phyloP scores from a whole-genome alignment of 208 protist species.

The Entamoeba histolytica region DNA sequence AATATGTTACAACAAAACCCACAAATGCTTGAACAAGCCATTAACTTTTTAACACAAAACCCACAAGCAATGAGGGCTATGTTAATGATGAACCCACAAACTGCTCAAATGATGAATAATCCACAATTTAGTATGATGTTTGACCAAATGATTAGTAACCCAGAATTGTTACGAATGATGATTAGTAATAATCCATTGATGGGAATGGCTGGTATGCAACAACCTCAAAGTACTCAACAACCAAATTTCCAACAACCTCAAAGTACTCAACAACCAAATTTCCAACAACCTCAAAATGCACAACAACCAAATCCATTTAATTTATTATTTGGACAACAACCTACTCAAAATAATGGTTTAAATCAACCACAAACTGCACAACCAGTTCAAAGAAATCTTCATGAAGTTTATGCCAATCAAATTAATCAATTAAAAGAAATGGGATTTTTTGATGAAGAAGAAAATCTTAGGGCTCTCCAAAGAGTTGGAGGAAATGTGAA shows the following conservation, averaged over 20 bases:
- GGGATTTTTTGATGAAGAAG: neutral
- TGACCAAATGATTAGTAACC: neutral
- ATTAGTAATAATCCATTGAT: neutral
- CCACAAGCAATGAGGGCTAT: neutral
- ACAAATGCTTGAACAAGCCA: neutral
- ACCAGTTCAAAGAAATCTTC: neutral
- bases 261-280: neutral
- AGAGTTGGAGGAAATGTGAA: neutral
- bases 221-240: neutral
- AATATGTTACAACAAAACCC: neutral
- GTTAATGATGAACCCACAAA: neutral
- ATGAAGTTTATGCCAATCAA: neutral
- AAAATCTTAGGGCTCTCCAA: neutral
- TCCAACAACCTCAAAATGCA: neutral
- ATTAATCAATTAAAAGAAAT: neutral
- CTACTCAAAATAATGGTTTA: neutral
- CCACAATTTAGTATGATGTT: neutral
- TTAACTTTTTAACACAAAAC: neutral
- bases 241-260: neutral
- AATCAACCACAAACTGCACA: neutral
- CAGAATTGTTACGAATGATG: neutral
- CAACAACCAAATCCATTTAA: neutral
- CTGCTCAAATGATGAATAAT: neutral
- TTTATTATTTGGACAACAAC: neutral
- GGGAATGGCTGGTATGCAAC: neutral